Base-by-base conservation (phyloP, 2,329 filamentous ascomycete genomes). In the Xylaria sp. region DNA sequence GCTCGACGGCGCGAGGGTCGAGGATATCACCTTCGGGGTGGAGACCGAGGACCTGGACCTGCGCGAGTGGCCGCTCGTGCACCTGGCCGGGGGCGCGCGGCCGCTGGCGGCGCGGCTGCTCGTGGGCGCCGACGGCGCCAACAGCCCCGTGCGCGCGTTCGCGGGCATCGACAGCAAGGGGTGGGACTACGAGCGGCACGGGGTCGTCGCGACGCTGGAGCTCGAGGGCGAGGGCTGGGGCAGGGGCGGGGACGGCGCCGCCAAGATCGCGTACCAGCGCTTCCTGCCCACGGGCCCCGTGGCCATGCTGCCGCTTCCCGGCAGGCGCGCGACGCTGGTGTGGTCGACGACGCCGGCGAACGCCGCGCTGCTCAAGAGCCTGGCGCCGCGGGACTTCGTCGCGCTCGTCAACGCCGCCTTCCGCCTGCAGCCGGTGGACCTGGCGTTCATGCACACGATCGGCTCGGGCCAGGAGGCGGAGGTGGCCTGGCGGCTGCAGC, bases 351-450 rank as follows among this genome's bases (percentile, higher is more conserved):
- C 90, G 0, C 88, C 92, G 0, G 80, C 85, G 50, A 86, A 91
- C 56, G 94, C 93, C 0, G 81, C 89, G 0, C 79, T 88, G 50
- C 80, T 99, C 39, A 97, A 96, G 76, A 83, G 82, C 37, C 80
- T 99, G 4, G 76, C 86, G 0, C 72, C 86, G 0, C 76, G 78
- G 44, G 89, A 96, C 68, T 95, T 99, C 67, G 76, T 87, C 16
- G 87, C 91, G 26, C 88, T 93, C 81, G 90, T 99, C 62, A 97
- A 99, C 69, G 92, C 93, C 1, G 94, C 91, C 1, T 97, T 99
- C 77, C 86, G 92, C 11, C 81, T 99, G 17, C 82, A 82, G 54
- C 81, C 88, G 16, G 84, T 89, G 1, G 94, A 99, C 71, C 76
- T 99, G 4, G 82, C 83, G 39, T 97, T 90, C 73, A 86, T 97